Evolutionary conservation across 2,329 filamentous ascomycete genomes (phyloP).

Genomic region (Ceratocystiopsis minuta): DNA sequence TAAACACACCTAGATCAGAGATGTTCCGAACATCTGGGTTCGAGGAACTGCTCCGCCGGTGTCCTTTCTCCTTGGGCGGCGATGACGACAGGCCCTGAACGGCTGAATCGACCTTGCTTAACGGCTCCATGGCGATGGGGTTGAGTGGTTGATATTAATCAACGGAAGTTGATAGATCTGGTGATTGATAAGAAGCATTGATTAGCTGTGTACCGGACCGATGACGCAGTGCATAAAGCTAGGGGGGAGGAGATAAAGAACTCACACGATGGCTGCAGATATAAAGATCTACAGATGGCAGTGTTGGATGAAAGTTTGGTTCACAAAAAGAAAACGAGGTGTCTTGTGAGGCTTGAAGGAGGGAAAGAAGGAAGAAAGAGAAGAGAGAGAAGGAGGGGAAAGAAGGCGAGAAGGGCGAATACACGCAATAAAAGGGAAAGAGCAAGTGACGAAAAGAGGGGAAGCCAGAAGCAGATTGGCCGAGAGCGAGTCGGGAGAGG

Average conservation of each 20-base stretch:
- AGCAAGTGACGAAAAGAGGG: constrained; percentile 3
- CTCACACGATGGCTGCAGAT: too few species aligned
- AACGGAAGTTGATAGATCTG: background rate
- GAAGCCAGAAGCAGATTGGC: constrained; percentile 2
- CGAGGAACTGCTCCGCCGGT: constrained; percentile 29
- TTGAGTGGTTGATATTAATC: background rate
- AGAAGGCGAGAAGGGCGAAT: background rate
- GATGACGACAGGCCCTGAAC: constrained; percentile 59
- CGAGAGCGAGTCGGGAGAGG: background rate
- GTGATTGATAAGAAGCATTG: background rate
- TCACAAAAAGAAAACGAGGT: constrained; percentile 2
- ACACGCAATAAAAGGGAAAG: background rate
- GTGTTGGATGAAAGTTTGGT: too few species aligned
- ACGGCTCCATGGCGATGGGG: constrained; percentile 29
- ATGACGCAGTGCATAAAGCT: background rate
- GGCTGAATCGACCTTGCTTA: constrained; percentile 84
- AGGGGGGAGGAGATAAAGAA: background rate
- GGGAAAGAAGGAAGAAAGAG: background rate
- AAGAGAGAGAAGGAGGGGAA: constrained; percentile 1
- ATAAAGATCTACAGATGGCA: too few species aligned
- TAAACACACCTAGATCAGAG: constrained; percentile 58
- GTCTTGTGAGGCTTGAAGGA: background rate
- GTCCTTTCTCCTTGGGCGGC: constrained; percentile 46
- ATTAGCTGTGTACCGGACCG: background rate
- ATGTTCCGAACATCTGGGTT: constrained; percentile 63